These are phyloP conservation scores for Elongisporangium prolatum DNA, from an alignment of 352 stramenopile species.

Conservation along the genomic window DNA sequence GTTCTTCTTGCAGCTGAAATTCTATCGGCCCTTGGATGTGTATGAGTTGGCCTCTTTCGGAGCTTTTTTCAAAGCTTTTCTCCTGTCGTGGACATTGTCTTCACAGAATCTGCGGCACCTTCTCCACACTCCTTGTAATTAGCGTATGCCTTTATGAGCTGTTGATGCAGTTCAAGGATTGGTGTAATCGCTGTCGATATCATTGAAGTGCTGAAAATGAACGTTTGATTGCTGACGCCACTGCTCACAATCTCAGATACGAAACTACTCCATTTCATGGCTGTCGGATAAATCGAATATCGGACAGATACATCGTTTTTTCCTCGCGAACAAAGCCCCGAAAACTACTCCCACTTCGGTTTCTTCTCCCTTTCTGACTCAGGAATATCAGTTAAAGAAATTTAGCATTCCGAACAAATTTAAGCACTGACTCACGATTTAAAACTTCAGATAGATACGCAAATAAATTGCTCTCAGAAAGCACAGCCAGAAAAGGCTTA, in stretches of 20 bases:
- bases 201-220: constrained; percentile 27
- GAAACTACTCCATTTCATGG: constrained; percentile 44
- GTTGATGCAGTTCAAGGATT: constrained; percentile 49
- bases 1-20: not conserved
- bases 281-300: constrained; percentile 47
- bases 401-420: constrained; percentile 53
- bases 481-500: constrained; percentile 57
- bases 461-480: constrained; percentile 35
- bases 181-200: constrained; percentile 33
- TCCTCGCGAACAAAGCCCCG: constrained; percentile 35
- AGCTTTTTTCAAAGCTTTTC: not conserved
- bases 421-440: constrained; percentile 46
- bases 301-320: constrained; percentile 38
- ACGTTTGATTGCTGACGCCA: constrained; percentile 12
- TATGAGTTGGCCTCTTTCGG: constrained; percentile 8
- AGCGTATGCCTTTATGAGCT: constrained; percentile 46
- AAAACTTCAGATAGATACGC: constrained; percentile 49
- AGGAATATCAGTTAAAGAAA: constrained; percentile 52
- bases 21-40: constrained; percentile 10
- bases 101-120: constrained; percentile 17
- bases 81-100: constrained; percentile 15
- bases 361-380: constrained; percentile 48
- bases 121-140: constrained; percentile 37
- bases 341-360: constrained; percentile 31
- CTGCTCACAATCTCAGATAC: constrained; percentile 36